Percentiles rank a stretch among this genome's conserved stretches.
Conservation (phyloP, 2,329 filamentous ascomycete genomes). For the Cladosporium velox region DNA sequence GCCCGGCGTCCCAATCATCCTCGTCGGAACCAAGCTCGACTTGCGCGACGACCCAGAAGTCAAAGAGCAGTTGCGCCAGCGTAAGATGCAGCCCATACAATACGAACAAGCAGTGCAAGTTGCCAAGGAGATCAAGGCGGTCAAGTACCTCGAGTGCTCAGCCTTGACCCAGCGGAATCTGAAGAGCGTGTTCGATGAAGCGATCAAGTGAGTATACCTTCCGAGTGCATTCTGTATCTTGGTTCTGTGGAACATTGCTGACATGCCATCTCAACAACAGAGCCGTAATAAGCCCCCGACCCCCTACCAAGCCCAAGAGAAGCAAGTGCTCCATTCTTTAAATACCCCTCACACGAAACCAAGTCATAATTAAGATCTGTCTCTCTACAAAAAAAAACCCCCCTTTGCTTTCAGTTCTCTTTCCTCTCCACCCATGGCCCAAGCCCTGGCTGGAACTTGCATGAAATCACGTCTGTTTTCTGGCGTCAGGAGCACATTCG, state of each 20-base stretch:
- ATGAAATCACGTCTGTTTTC: neutral
- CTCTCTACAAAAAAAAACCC: neutral
- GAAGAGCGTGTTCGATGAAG: slow-evolving; percentile 98
- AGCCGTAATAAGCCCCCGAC: slow-evolving; percentile 70
- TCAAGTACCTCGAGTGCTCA: slow-evolving; percentile 98
- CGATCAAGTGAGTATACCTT: slow-evolving; percentile 73
- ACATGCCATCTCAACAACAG: slow-evolving; percentile 43
- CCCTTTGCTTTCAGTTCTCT: neutral
- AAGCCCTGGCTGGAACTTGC: neutral
- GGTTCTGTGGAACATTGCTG: neutral
- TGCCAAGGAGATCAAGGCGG: slow-evolving; percentile 90
- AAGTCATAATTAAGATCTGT: neutral
- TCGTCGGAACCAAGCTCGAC: slow-evolving; percentile 96
- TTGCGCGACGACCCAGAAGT: slow-evolving; percentile 85
- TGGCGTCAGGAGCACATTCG: neutral
- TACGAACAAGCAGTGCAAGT: slow-evolving; percentile 89
- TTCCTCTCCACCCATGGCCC: neutral
- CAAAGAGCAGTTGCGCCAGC: slow-evolving; percentile 77
- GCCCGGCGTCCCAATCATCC: slow-evolving; percentile 90
- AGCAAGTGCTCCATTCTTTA: slow-evolving; percentile 70
- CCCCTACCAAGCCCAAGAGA: slow-evolving; percentile 61
- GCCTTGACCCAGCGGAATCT: slow-evolving; percentile 94
- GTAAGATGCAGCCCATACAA: slow-evolving; percentile 95
- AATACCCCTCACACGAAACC: slow-evolving; percentile 23
- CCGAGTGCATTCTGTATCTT: neutral